These are phyloP conservation scores for Collybia sp. DNA, from an alignment of 768 basidiomycete genomes.

Conservation along the genomic window DNA sequence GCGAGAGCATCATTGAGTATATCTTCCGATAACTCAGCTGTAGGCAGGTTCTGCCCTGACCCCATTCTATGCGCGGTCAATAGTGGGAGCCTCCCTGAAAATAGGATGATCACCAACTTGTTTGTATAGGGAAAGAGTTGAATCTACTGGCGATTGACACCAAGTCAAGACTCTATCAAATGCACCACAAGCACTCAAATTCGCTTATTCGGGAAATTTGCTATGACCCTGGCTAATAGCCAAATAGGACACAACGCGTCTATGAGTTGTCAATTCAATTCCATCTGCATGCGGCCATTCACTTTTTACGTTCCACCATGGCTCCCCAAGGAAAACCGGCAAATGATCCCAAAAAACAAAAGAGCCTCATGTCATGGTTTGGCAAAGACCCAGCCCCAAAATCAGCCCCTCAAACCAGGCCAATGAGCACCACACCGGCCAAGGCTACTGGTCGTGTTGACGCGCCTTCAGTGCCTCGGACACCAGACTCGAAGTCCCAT, in stretches of 20 bases:
- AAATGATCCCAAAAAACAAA: conserved; percentile 55
- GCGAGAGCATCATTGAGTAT: conserved; percentile 48
- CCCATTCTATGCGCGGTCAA: neutral
- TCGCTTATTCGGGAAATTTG: no score
- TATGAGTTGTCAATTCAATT: neutral
- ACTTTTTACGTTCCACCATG: conserved; percentile 19
- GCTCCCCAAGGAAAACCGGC: conserved; percentile 36
- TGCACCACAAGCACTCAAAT: no score
- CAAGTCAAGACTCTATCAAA: no score
- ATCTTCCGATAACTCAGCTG: conserved; percentile 34
- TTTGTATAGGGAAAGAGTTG: no score
- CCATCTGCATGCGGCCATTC: no score
- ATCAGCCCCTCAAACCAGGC: conserved; percentile 14
- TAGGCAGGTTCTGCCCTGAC: neutral
- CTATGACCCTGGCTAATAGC: conserved; percentile 1
- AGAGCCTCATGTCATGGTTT: conserved; percentile 71
- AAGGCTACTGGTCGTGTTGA: conserved; percentile 13
- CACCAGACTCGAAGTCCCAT: conserved; percentile 32
- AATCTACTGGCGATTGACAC: no score
- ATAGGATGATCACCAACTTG: no score
- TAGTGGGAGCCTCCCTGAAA: no score
- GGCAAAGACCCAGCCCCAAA: conserved; percentile 27
- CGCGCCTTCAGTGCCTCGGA: conserved; percentile 26
- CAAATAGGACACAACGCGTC: conserved; percentile 33
- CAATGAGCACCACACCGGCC: conserved; percentile 11